Evolutionary conservation across 1,284 basidiomycete genomes (phyloP).

Genomic region (Ceratobasidium sp.): DNA sequence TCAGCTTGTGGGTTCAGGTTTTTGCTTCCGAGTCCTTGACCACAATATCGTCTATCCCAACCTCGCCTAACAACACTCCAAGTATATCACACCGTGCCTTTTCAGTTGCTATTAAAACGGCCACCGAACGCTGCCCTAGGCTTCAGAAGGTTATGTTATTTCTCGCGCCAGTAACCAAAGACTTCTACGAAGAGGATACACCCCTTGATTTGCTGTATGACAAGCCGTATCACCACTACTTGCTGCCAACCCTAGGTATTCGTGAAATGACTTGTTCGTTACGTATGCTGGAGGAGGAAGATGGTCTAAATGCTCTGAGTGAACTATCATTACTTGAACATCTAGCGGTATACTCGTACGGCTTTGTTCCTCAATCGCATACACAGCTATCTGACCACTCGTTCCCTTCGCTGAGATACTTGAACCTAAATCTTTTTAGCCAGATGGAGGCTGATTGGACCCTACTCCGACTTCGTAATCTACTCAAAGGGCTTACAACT

Average conservation of each 20-base stretch:
- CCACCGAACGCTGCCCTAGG: background rate
- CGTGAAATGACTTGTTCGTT: background rate
- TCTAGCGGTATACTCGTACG: background rate
- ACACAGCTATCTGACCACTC: background rate
- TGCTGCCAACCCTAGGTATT: background rate
- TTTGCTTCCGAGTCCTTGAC: background rate
- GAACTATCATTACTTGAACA: constrained; percentile 2
- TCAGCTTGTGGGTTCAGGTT: constrained; percentile 7
- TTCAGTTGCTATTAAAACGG: background rate
- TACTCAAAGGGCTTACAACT: background rate
- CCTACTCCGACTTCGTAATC: background rate
- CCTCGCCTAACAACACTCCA: background rate
- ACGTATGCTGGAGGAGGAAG: background rate
- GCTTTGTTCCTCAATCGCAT: background rate
- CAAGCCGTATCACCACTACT: background rate
- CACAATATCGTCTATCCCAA: background rate
- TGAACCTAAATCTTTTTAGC: background rate
- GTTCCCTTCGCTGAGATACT: background rate
- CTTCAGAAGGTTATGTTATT: constrained; percentile 1
- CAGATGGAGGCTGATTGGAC: too few relatives aligned
- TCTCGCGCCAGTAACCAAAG: too few relatives aligned
- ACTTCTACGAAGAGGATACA: background rate
- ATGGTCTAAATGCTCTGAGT: background rate
- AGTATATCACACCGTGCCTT: background rate
- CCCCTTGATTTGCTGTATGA: background rate